These are phyloP conservation scores for Lentinus tigrinus DNA, from an alignment of 768 basidiomycete species.

Conservation along the genomic window DNA sequence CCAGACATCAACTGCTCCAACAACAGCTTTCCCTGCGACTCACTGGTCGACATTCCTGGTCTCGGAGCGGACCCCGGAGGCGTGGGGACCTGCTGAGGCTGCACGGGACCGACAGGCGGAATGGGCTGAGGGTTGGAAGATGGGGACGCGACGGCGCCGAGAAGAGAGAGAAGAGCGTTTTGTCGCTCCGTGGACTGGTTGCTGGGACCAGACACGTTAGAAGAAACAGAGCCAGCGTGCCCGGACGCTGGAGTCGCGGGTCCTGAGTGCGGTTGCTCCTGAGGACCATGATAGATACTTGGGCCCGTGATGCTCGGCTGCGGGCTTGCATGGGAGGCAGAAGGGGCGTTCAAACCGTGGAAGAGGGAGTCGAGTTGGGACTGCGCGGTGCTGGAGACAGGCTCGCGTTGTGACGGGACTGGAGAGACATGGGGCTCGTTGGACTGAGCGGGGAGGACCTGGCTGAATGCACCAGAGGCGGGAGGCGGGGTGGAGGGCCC, in stretches of 20 bases:
- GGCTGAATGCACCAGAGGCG: constrained; percentile 22
- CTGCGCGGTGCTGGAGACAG: constrained; percentile 44
- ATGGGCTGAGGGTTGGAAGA: constrained; percentile 27
- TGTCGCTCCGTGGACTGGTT: constrained; percentile 61
- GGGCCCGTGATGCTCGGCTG: constrained; percentile 29
- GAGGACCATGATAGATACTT: constrained; percentile 26
- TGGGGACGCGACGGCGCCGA: constrained; percentile 50
- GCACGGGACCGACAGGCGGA: constrained; percentile 26
- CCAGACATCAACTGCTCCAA: constrained; percentile 81
- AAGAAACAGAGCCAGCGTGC: constrained; percentile 38
- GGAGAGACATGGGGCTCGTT: constrained; percentile 34
- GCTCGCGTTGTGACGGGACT: constrained; percentile 33
- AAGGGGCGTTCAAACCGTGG: constrained; percentile 45
- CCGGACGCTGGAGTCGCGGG: constrained; percentile 42
- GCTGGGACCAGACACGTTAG: constrained; percentile 37
- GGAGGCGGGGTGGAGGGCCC: constrained; percentile 31
- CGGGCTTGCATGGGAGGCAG: constrained; percentile 37
- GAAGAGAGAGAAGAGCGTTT: constrained; percentile 70
- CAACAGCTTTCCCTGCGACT: constrained; percentile 70
- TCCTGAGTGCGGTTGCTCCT: constrained; percentile 37
- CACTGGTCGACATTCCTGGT: constrained; percentile 53
- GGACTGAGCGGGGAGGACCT: constrained; percentile 18
- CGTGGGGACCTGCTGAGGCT: constrained; percentile 64
- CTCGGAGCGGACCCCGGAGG: constrained; percentile 58
- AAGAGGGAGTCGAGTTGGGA: constrained; percentile 70